phyloP scores from a whole-genome alignment of 1,284 basidiomycete species.

The Pseudozyma sp. region DNA sequence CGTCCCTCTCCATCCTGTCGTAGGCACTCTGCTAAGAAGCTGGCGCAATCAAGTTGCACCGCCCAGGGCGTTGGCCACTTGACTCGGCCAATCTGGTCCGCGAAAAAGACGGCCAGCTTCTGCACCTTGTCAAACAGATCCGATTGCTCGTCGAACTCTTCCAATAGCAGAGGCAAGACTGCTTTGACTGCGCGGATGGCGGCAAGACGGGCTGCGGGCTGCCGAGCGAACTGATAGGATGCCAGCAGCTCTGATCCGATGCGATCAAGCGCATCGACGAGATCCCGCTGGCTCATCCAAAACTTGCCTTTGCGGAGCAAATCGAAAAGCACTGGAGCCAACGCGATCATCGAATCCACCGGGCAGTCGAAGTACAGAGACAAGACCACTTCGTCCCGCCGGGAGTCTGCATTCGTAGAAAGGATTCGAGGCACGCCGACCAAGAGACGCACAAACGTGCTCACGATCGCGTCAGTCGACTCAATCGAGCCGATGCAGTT shows the following conservation, averaged over 20 bases:
- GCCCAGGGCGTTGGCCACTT: conserved; percentile 41
- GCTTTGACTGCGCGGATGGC: conserved; percentile 19
- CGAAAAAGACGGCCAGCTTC: conserved; percentile 36
- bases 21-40: conserved; percentile 74
- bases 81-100: conserved; percentile 28
- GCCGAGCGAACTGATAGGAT: conserved; percentile 24
- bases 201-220: conserved; percentile 21
- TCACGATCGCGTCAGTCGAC: conserved; percentile 10
- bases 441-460: conserved; percentile 13
- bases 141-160: conserved; percentile 18
- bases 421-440: conserved; percentile 23
- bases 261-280: conserved; percentile 38
- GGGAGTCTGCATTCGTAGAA: conserved; percentile 8
- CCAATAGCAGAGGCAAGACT: conserved; percentile 22
- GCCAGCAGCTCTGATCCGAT: conserved; percentile 41
- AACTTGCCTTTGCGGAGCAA: conserved; percentile 12
- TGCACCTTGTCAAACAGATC: conserved; percentile 43
- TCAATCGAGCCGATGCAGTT: not conserved
- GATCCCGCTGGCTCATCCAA: conserved; percentile 35
- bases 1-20: conserved; percentile 11
- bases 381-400: conserved; percentile 24
- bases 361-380: conserved; percentile 30
- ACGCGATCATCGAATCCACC: conserved; percentile 5
- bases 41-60: conserved; percentile 71
- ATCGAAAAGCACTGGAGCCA: conserved; percentile 29